Conservation (phyloP, 768 basidiomycete genomes). For the Lactarius trivialis region DNA sequence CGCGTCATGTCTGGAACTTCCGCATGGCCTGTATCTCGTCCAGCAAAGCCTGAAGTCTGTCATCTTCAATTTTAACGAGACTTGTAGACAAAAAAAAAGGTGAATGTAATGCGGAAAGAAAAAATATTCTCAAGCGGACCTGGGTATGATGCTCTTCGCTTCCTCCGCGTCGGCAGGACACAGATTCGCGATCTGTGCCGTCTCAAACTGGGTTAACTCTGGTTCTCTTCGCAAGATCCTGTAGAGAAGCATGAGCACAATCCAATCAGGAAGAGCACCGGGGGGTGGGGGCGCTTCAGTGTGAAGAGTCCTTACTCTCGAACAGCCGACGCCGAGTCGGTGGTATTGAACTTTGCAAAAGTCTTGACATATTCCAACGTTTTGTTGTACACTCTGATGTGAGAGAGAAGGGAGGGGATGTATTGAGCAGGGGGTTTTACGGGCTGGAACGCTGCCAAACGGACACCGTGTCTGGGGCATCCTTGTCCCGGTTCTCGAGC, state of each 20-base stretch:
- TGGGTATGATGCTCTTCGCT: slow-evolving; percentile 86
- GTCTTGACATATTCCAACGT: slow-evolving; percentile 88
- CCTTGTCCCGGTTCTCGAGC: slow-evolving; percentile 80
- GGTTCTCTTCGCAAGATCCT: slow-evolving; percentile 77
- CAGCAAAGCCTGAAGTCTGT: slow-evolving; percentile 70
- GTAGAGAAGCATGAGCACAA: slow-evolving; percentile 6
- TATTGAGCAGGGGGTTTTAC: neutral
- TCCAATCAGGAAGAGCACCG: neutral
- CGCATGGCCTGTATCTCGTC: slow-evolving; percentile 88
- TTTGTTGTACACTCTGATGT: slow-evolving; percentile 79
- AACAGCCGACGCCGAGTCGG: slow-evolving; percentile 76
- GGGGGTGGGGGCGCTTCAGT: too few relatives aligned
- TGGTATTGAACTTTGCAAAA: slow-evolving; percentile 85
- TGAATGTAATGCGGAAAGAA: slow-evolving; percentile 27
- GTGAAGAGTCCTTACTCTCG: slow-evolving; percentile 35
- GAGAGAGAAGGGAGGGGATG: neutral
- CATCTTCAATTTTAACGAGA: slow-evolving; percentile 84
- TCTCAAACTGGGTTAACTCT: slow-evolving; percentile 82
- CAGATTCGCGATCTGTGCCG: slow-evolving; percentile 86
- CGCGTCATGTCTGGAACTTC: slow-evolving; percentile 72
- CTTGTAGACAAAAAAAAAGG: slow-evolving; percentile 33
- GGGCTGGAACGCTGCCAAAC: slow-evolving; percentile 26
- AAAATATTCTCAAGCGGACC: slow-evolving; percentile 39
- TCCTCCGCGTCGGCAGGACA: slow-evolving; percentile 86
- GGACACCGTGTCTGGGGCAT: slow-evolving; percentile 81